These are phyloP conservation scores for Vanrija sp. DNA, from an alignment of 1,284 basidiomycete species.

Conservation along the genomic window DNA sequence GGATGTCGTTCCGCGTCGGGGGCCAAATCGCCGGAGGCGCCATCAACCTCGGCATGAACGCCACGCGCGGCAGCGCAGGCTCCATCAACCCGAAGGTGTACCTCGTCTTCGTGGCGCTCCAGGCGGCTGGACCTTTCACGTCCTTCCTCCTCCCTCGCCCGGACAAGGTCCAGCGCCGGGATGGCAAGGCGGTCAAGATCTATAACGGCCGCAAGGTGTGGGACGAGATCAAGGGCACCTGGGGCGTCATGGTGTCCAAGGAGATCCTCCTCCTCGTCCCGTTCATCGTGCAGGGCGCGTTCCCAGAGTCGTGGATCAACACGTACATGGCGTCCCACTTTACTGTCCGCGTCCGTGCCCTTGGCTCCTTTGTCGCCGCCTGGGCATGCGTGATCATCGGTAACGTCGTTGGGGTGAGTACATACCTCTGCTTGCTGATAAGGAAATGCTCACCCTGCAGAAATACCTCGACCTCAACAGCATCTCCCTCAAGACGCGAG, in stretches of 20 bases:
- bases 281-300: constrained; percentile 4
- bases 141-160: constrained; percentile 7
- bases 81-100: constrained; percentile 6
- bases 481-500: neutral
- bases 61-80: constrained; percentile 12
- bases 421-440: neutral
- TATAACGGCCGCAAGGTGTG: neutral
- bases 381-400: constrained; percentile 3
- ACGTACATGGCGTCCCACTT: constrained; percentile 5
- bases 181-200: neutral
- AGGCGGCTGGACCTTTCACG: constrained; percentile 23
- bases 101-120: constrained; percentile 37
- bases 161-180: constrained; percentile 3
- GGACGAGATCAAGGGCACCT: constrained; percentile 1
- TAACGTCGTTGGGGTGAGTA: neutral
- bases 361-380: constrained; percentile 2
- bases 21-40: constrained; percentile 39
- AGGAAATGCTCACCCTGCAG: neutral
- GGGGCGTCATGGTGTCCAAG: neutral
- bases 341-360: constrained; percentile 3
- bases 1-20: constrained; percentile 31
- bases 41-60: constrained; percentile 39
- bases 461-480: constrained; percentile 2
- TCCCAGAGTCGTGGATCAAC: constrained; percentile 9
- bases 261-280: constrained; percentile 5